phyloP scores from a whole-genome alignment of 2,329 filamentous ascomycete species.

The Pestalotiopsis sp. region DNA sequence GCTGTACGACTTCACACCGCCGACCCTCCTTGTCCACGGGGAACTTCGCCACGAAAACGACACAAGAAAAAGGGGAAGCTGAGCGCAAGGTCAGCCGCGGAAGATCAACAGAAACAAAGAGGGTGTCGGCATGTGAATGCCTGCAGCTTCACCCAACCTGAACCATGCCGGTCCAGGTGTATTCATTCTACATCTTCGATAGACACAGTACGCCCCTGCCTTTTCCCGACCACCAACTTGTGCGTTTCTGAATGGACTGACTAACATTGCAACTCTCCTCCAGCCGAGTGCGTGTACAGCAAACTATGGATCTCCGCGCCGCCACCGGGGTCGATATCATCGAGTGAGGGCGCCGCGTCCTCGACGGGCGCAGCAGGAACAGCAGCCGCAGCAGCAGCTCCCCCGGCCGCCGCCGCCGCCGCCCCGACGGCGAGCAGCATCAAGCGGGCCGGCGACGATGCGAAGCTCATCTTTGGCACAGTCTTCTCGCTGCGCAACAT shows the following conservation, averaged over 20 bases:
- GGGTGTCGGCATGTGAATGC: conserved; percentile 12
- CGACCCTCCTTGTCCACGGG: not conserved
- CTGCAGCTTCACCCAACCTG: conserved; percentile 13
- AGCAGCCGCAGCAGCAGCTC: not conserved
- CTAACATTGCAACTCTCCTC: conserved; percentile 8
- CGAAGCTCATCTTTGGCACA: conserved; percentile 96
- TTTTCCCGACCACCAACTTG: not conserved
- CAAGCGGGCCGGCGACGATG: conserved; percentile 68
- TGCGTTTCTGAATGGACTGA: conserved; percentile 9
- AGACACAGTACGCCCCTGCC: conserved; percentile 74
- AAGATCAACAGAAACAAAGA: not conserved
- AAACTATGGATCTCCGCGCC: conserved; percentile 72
- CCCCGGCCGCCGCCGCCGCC: conserved; percentile 12
- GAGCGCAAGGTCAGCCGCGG: not conserved
- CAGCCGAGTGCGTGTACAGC: conserved; percentile 97
- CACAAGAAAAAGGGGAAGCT: not conserved
- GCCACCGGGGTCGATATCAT: conserved; percentile 43
- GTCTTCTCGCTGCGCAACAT: conserved; percentile 97
- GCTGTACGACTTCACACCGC: not conserved
- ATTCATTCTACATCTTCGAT: conserved; percentile 99
- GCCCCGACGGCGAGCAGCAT: conserved; percentile 21
- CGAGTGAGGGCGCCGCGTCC: conserved; percentile 33
- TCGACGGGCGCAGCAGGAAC: conserved; percentile 21
- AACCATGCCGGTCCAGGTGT: conserved; percentile 76
- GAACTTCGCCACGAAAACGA: not conserved